phyloP scores from a whole-genome alignment of 805 yeast species.

The Kuraishia capsulata region DNA sequence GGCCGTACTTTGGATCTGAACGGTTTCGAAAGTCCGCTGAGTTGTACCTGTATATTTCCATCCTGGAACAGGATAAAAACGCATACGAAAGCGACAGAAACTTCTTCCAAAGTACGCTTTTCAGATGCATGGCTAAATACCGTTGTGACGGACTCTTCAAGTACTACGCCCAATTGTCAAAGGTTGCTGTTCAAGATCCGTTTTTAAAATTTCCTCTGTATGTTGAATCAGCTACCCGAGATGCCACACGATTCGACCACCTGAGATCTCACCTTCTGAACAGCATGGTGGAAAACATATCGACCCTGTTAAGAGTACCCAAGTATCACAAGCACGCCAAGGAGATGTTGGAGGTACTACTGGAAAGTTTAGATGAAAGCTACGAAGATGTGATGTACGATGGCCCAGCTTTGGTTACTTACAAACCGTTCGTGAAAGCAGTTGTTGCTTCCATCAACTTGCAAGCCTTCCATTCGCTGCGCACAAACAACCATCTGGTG shows the following conservation, averaged over 20 bases:
- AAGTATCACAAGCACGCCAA: not conserved
- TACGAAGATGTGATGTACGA: not conserved
- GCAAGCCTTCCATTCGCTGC: not conserved
- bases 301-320: not conserved
- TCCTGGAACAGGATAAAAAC: not conserved
- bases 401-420: not conserved
- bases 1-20: constrained; percentile 1
- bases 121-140: not conserved
- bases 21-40: not conserved
- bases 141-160: not conserved
- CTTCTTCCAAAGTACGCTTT: not conserved
- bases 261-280: not conserved
- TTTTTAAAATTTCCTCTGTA: not conserved
- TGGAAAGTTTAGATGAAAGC: not conserved
- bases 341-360: not conserved
- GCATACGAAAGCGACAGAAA: not conserved
- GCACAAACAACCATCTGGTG: not conserved
- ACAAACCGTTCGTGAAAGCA: not conserved
- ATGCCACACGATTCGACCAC: not conserved
- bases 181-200: not conserved
- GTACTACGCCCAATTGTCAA: not conserved
- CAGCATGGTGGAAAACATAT: not conserved
- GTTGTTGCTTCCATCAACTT: not conserved
- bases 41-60: not conserved
- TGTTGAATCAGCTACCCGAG: not conserved